A percentile compares a stretch with the other conserved stretches of the same genome.
These are phyloP conservation scores for Parietaria judaica DNA, from an alignment of 306 rosid species.

Conservation along the genomic window DNA sequence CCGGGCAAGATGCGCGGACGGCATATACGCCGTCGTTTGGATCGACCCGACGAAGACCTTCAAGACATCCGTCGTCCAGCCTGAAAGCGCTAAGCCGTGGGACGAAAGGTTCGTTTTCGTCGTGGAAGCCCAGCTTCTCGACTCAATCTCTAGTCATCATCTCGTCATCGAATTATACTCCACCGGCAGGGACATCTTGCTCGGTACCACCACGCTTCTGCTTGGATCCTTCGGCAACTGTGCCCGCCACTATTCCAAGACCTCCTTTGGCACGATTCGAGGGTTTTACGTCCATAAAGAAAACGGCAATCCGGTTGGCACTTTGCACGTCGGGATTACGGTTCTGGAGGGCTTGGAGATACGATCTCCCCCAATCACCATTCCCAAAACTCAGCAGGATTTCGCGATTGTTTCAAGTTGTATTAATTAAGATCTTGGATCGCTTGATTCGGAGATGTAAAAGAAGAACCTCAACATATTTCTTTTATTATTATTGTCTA, in stretches of 20 bases:
- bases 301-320: not conserved
- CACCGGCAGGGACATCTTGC: not conserved
- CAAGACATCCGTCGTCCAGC: not conserved
- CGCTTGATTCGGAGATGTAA: no score
- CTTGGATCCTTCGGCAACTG: not conserved
- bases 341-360: constrained; percentile 5
- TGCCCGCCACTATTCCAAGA: not conserved
- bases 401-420: no score
- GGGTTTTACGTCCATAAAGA: not conserved
- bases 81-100: not conserved
- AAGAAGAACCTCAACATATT: no score
- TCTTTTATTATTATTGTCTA: no score
- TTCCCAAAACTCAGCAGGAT: no score
- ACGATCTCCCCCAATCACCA: no score
- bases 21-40: not conserved
- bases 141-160: not conserved
- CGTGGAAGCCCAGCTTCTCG: not conserved
- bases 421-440: no score
- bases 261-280: not conserved
- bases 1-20: not conserved
- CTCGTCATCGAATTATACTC: not conserved
- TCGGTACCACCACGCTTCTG: constrained; percentile 3
- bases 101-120: not conserved
- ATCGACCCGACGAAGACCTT: not conserved
- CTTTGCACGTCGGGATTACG: not conserved